Conservation (phyloP, 495 filamentous ascomycete species). For the Neurospora pannonica region DNA sequence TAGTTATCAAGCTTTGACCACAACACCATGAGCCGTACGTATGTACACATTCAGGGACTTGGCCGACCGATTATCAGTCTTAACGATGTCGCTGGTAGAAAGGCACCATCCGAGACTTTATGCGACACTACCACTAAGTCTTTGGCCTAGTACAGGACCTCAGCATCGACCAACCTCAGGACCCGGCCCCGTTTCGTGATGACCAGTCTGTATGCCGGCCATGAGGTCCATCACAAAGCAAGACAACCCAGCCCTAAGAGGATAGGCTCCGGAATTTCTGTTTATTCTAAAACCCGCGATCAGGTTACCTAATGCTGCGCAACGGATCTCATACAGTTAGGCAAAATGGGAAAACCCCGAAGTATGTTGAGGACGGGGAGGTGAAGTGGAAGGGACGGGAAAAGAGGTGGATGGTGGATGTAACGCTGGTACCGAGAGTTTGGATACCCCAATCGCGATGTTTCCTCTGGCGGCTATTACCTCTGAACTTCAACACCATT, state of each 20-base stretch:
- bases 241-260: neutral
- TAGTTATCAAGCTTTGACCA: neutral
- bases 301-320: fast-evolving
- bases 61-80: neutral
- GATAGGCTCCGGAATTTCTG: neutral
- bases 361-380: neutral
- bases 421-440: neutral
- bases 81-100: neutral
- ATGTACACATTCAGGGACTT: neutral
- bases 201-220: neutral
- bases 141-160: neutral
- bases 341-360: neutral
- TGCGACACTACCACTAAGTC: neutral
- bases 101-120: neutral
- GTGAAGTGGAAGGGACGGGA: neutral
- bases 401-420: neutral
- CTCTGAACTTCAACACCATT: no score
- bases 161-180: neutral
- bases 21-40: neutral
- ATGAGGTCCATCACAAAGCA: neutral
- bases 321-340: neutral
- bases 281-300: neutral
- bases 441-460: neutral
- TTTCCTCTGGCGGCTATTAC: no score
- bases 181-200: neutral